These are phyloP conservation scores for Somion occarium DNA, from an alignment of 1,284 basidiomycete genomes.

Conservation along the genomic window DNA sequence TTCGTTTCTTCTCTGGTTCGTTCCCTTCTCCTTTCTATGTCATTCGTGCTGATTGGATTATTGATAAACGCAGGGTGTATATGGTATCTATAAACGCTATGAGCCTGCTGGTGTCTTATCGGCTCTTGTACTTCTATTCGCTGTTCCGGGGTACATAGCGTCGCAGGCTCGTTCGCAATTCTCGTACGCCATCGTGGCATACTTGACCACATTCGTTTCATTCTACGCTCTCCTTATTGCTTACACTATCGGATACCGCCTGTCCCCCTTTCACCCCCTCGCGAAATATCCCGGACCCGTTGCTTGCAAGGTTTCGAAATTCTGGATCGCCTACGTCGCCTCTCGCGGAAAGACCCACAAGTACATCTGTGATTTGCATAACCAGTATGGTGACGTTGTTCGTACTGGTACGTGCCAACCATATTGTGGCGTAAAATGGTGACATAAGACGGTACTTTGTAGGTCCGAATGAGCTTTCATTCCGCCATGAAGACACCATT, in stretches of 20 bases:
- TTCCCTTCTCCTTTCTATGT: background rate
- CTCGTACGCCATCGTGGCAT: background rate
- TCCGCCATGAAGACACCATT: conserved; percentile 7
- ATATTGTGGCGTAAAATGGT: background rate
- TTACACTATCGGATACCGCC: conserved; percentile 10
- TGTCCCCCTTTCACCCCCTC: conserved; percentile 16
- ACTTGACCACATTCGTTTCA: background rate
- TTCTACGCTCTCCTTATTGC: conserved; percentile 7
- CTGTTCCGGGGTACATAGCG: conserved; percentile 5
- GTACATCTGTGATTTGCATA: conserved; percentile 20
- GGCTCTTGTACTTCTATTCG: conserved; percentile 3
- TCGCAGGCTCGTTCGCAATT: background rate
- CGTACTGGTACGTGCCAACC: conserved; percentile 18
- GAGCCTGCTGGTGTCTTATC: conserved; percentile 6
- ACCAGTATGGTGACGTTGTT: conserved; percentile 27
- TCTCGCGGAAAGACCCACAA: conserved; percentile 20
- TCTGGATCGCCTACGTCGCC: conserved; percentile 19
- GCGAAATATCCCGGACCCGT: conserved; percentile 15
- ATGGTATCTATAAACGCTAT: conserved; percentile 10
- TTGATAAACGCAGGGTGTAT: background rate
- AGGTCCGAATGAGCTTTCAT: conserved; percentile 15
- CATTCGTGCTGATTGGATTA: no score
- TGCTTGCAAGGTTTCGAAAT: conserved; percentile 19
- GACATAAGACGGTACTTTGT: background rate
- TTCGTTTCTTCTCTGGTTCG: background rate